Evolutionary conservation across 2,329 filamentous ascomycete genomes (phyloP).

Genomic region (Ascocoryne sarcoides): DNA sequence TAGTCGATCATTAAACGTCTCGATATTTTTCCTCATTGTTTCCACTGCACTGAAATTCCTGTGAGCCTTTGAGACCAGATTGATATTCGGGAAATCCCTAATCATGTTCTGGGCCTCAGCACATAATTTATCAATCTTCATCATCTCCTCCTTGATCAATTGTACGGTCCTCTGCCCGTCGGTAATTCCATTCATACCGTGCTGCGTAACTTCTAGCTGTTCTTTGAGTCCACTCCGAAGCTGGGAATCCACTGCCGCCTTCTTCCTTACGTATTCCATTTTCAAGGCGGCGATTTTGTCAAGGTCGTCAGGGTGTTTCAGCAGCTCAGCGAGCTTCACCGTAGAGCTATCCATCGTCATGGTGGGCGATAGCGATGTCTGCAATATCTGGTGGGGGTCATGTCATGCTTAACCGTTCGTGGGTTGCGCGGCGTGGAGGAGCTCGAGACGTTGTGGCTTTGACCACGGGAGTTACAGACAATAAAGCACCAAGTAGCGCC

Average conservation of each 20-base stretch:
- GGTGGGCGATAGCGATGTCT: constrained; percentile 2
- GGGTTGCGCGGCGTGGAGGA: too few species aligned
- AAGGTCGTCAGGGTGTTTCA: constrained; percentile 92
- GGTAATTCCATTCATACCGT: constrained; percentile 79
- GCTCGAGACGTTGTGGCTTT: constrained; percentile 9
- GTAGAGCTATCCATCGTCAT: constrained; percentile 29
- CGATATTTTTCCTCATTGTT: constrained; percentile 84
- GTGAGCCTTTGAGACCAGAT: constrained; percentile 86
- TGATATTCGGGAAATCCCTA: constrained; percentile 88
- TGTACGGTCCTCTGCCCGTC: constrained; percentile 89
- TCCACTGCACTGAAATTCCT: constrained; percentile 92
- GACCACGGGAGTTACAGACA: too few species aligned
- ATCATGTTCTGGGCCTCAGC: constrained; percentile 97
- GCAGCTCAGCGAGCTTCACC: constrained; percentile 75
- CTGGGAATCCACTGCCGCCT: constrained; percentile 81
- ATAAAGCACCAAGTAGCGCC: too few species aligned
- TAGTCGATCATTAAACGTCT: constrained; percentile 75
- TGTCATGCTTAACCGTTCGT: constrained; percentile 21
- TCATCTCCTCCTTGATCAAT: constrained; percentile 95
- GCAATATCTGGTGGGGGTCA: too few species aligned
- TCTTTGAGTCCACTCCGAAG: constrained; percentile 81
- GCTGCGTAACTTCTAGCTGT: constrained; percentile 89
- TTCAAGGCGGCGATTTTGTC: constrained; percentile 90
- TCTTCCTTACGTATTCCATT: constrained; percentile 89
- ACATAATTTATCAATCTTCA: constrained; percentile 95